Base-by-base conservation (phyloP, 2,329 filamentous ascomycete species). In the Penicillium janthinellum region DNA sequence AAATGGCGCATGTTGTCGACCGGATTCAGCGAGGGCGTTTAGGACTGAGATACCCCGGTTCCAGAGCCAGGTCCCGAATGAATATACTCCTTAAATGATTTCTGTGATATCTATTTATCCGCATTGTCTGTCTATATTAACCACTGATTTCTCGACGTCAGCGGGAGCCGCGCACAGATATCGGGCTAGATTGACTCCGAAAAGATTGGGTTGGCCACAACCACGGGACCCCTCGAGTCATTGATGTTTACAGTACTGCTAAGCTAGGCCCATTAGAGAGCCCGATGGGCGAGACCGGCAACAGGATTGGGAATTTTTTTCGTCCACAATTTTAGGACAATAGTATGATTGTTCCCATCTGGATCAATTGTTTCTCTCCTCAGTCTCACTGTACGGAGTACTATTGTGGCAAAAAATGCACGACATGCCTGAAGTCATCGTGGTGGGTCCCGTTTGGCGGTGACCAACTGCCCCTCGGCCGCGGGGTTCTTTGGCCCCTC, bases 361-460 rank as follows among this genome's bases (percentile, higher is more conserved):
- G n/a, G n/a, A n/a, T 45, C 22, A 28, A 3, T 28, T 6, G 7
- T 31, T 28, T 45, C 42, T 45, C 20, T 22, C 28, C 20, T 28
- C 28, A 31, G 7, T 31, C 28, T 31, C 28, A 10, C 28, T 2
- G 25, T 28, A 31, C 28, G 5, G 28, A n/a, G 20, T 20, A n/a
- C 44, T 20, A 47, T 48, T 48, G 61, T 63, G 56, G 59, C 61
- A 53, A 61, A 53, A 52, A 44, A n/a, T 63, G 60, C 60, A 63
- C 58, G 38, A 60, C 60, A 60, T 57, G 45, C 15, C 37, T 53
- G 53, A 51, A 56, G 25, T 49, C 56, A 48, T 49, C 41, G n/a
- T 28, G 58, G 62, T 63, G 62, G 62, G 62, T 62, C 61, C 41
- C 34, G n/a, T 49, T 47, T 64, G 65, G 65, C 65, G 65, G 65